Evolutionary conservation across 345 rosid species (phyloP).

Genomic region (Excoecaria agallocha): DNA sequence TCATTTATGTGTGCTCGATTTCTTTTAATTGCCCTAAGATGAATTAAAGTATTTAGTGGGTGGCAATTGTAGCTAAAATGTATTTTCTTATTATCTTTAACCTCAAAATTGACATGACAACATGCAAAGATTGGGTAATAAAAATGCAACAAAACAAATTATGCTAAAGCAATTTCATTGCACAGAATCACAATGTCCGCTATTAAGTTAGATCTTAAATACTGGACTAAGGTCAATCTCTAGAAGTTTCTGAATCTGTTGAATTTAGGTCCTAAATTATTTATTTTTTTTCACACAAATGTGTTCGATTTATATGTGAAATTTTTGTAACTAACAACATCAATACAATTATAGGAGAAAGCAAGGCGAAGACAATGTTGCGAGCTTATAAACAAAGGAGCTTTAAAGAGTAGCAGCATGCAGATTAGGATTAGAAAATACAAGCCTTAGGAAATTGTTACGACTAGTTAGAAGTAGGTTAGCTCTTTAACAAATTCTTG

Average conservation of each 20-base stretch:
- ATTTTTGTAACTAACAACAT: not conserved
- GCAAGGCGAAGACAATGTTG: slow-evolving; percentile 64
- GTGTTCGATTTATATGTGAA: too few species aligned
- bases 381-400: slow-evolving; percentile 44
- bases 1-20: not conserved
- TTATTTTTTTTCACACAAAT: not conserved
- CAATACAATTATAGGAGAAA: slow-evolving; percentile 26
- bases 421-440: slow-evolving; percentile 65
- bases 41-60: too few species aligned
- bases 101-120: too few species aligned
- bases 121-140: too few species aligned
- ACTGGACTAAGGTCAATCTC: slow-evolving; percentile 60
- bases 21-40: too few species aligned
- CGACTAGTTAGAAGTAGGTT: slow-evolving; percentile 4
- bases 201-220: slow-evolving; percentile 52
- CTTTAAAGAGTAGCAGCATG: slow-evolving; percentile 31
- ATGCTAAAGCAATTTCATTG: slow-evolving; percentile 37
- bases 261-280: not conserved
- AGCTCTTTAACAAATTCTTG: not conserved
- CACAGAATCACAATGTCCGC: slow-evolving; percentile 49
- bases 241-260: too few species aligned
- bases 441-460: slow-evolving; percentile 43
- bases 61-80: too few species aligned
- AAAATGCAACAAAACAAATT: slow-evolving; percentile 36
- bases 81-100: too few species aligned